Evolutionary conservation across 768 basidiomycete species (phyloP), one percentile per base, ranked within the genome.

Genomic region (Butyriboletus loyo): DNA sequence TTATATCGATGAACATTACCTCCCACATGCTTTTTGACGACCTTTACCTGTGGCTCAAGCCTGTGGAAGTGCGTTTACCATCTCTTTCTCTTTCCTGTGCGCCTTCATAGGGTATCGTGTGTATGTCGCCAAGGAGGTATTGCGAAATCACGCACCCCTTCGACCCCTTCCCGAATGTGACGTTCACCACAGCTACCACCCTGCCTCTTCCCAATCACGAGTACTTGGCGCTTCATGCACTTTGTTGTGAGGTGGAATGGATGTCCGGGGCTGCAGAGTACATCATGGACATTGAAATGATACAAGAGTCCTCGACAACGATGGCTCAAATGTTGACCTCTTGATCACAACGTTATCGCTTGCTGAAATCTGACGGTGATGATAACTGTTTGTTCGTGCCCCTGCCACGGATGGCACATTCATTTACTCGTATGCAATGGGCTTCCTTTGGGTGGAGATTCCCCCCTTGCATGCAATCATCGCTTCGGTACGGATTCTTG

Each of bases 41-140:
- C 1, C 53, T 55, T 27, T n/a, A n/a, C 9, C 10, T 50, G 9
- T 57, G 56, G 49, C 27, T 50, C 21, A 55, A 55, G 46, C 56
- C 53, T 6, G 21, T 47, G 2, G 36, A 35, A 1, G 56, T 55
- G 15, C 4, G 44, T 46, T 32, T 8, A n/a, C n/a, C n/a, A n/a
- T n/a, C n/a, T 4, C 9, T 14, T 0, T 4, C 13, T 19, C 17
- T 11, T 38, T 15, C 3, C n/a, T 7, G 24, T n/a, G n/a, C n/a
- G n/a, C n/a, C n/a, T n/a, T n/a, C n/a, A n/a, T n/a, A n/a, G n/a
- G n/a, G n/a, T n/a, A n/a, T n/a, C n/a, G n/a, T n/a, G n/a, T n/a
- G n/a, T n/a, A n/a, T n/a, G n/a, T n/a, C n/a, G n/a, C n/a, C n/a
- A n/a, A n/a, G n/a, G n/a, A n/a, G n/a, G n/a, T n/a, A n/a, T n/a